Base-by-base conservation (phyloP, 768 basidiomycete species). In the Amanita brunnescens region DNA sequence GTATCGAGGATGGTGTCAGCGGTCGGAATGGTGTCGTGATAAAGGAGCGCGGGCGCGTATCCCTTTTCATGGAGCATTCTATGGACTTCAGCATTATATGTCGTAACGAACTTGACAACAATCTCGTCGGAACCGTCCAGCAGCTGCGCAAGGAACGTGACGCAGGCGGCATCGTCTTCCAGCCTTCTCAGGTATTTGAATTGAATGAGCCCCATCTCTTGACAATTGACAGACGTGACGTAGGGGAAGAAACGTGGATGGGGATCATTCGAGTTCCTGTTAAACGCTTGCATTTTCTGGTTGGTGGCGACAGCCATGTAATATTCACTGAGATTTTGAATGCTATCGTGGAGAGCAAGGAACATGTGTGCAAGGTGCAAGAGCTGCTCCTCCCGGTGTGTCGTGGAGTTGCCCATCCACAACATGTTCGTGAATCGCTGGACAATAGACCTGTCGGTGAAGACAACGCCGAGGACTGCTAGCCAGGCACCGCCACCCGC, bases 231-330 rank as follows among this genome's bases (percentile, higher is more conserved):
- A 38, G 53, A 56, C 20, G 53, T 53, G 30, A 50, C 53, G 41
- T 56, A 59, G 38, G 60, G 58, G 33, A 45, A 61, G 54, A 52
- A 56, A 23, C 58, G 55, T 13, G 58, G 56, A 54, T 61, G 58
- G 3, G 58, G 54, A 18, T 24, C 16, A 47, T 14, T 14, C 7
- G n/a, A n/a, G 10, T 18, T 37, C 8, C 7, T 14, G 24, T 48
- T 20, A n/a, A 34, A 30, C 4, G 13, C 47, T 16, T 20, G 18
- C n/a, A 23, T 13, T 5, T 13, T 12, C 38, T 35, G 14, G 32
- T 54, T 14, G 14, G 42, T 23, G 34, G 24, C 50, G 39, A 54
- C 46, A 44, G 24, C 39, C 37, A 49, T 2, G 42, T 62, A 60
- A 50, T 47, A 62, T 1, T 14, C 24, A 24, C 50, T 9, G 30